Evolutionary conservation across 2,329 filamentous ascomycete species (phyloP).

Genomic region (Calonectria naviculata): DNA sequence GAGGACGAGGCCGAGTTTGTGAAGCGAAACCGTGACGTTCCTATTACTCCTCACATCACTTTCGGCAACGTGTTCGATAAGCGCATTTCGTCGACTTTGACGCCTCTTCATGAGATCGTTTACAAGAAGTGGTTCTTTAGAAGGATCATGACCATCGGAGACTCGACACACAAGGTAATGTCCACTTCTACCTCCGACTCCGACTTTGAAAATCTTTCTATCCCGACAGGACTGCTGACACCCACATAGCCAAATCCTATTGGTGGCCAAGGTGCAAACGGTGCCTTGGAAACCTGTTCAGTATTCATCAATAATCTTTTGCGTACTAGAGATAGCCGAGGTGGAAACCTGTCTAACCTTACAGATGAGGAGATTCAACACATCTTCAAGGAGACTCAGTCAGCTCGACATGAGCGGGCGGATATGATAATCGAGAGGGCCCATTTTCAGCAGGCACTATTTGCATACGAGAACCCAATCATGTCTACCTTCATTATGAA

Average conservation of each 20-base stretch:
- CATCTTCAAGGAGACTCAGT: background rate
- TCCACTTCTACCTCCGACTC: background rate
- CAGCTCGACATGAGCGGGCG: background rate
- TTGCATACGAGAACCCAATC: background rate
- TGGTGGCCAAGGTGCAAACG: background rate
- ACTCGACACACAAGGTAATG: background rate
- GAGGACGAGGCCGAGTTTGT: background rate
- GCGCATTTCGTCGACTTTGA: background rate
- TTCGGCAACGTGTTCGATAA: background rate
- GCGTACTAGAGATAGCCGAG: background rate
- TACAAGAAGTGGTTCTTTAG: slow-evolving; percentile 3
- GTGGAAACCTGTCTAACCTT: background rate
- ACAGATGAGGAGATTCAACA: background rate
- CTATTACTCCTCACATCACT: background rate
- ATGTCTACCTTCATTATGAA: background rate
- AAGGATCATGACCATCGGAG: background rate
- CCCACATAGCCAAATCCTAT: background rate
- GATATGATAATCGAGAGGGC: background rate
- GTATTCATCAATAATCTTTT: background rate
- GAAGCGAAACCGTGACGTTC: background rate
- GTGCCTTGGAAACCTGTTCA: background rate
- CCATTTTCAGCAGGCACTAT: background rate
- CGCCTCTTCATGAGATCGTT: background rate
- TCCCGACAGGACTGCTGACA: background rate
- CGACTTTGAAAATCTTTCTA: too few species aligned